These are phyloP conservation scores for Zizania latifolia DNA, from an alignment of 176 grass and related monocot genomes.

Conservation along the genomic window DNA sequence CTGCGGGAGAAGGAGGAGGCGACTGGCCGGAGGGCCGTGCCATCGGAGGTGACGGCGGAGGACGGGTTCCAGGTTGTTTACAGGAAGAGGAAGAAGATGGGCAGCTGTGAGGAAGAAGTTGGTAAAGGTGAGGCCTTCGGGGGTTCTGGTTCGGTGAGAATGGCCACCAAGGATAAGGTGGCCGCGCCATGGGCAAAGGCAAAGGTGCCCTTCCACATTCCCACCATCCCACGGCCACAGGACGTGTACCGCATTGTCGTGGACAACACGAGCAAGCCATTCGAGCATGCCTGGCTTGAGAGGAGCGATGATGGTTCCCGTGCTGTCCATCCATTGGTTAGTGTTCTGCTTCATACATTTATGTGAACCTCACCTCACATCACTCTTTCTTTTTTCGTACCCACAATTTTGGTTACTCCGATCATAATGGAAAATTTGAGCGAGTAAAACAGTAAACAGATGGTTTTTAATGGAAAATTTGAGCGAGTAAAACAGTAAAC, in stretches of 20 bases:
- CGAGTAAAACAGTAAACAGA: background rate
- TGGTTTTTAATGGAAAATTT: too few species aligned
- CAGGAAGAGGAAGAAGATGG: slow-evolving; percentile 65
- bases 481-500: too few species aligned
- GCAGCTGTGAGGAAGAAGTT: background rate
- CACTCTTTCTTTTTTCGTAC: background rate
- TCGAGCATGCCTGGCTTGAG: slow-evolving; percentile 72
- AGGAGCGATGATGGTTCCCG: slow-evolving; percentile 50
- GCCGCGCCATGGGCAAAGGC: slow-evolving; percentile 34
- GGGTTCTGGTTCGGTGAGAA: slow-evolving; percentile 39
- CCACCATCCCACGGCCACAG: slow-evolving; percentile 70
- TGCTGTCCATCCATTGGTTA: slow-evolving; percentile 69
- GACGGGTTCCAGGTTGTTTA: slow-evolving; percentile 63
- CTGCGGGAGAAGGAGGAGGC: slow-evolving; percentile 59
- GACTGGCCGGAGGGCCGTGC: slow-evolving; percentile 13
- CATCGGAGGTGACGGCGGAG: slow-evolving; percentile 14
- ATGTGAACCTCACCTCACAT: background rate
- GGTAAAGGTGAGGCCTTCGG: slow-evolving; percentile 20
- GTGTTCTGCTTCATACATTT: background rate
- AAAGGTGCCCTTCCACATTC: slow-evolving; percentile 92
- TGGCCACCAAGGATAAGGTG: slow-evolving; percentile 55
- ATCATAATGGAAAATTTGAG: background rate
- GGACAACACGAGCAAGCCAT: slow-evolving; percentile 72
- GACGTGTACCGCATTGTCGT: slow-evolving; percentile 62
- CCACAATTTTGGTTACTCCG: background rate